Conservation (phyloP, 2,329 filamentous ascomycete species). For the Fusarium staphyleae region DNA sequence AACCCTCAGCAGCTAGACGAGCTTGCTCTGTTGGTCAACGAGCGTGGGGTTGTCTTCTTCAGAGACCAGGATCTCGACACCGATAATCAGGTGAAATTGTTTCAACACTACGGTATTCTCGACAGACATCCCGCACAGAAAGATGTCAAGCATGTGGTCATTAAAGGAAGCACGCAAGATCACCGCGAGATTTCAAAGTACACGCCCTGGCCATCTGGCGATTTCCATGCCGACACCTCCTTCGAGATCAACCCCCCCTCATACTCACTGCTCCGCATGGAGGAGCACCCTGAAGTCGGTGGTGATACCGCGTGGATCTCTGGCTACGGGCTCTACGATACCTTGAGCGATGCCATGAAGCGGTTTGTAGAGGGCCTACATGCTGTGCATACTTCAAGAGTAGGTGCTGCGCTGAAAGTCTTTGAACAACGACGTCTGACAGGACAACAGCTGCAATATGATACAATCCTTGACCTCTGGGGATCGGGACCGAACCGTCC, state of each 20-base stretch:
- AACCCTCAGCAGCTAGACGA: conserved; percentile 56
- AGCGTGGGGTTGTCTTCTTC: conserved; percentile 58
- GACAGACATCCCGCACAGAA: conserved; percentile 57
- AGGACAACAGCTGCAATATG: too few species aligned
- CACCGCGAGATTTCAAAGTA: conserved; percentile 54
- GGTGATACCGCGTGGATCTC: too few species aligned
- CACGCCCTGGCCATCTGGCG: conserved; percentile 44
- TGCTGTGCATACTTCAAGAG: too few species aligned
- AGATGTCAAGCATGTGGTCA: conserved; percentile 48
- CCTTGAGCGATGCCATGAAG: too few species aligned
- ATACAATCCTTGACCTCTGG: too few species aligned
- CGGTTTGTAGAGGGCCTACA: too few species aligned
- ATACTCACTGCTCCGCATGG: too few species aligned
- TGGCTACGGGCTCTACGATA: too few species aligned
- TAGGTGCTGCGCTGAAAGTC: conserved; percentile 47
- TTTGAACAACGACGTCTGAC: conserved; percentile 21
- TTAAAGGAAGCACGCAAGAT: conserved; percentile 54
- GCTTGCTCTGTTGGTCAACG: conserved; percentile 55
- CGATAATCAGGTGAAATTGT: conserved; percentile 52
- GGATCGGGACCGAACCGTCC: too few species aligned
- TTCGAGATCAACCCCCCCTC: conserved; percentile 60
- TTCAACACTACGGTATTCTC: conserved; percentile 57
- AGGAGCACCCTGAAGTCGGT: conserved; percentile 56
- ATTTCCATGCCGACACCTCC: conserved; percentile 59
- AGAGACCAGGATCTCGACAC: conserved; percentile 54